These are phyloP conservation scores for Linderina pennispora DNA, from an alignment of 192 early-diverging fungal species.

Conservation along the genomic window DNA sequence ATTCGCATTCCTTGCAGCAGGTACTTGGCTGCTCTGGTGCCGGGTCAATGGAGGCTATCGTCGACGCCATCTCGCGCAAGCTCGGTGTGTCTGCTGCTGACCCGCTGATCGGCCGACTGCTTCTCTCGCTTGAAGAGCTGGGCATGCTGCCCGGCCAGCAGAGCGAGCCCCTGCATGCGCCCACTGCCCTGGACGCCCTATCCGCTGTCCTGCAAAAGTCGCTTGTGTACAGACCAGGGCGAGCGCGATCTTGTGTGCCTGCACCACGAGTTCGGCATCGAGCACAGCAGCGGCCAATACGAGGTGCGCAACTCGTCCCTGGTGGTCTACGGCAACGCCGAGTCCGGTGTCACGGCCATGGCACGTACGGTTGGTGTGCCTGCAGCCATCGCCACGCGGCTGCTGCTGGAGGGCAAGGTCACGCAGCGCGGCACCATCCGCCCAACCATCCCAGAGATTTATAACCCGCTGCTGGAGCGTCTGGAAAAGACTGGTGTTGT, in stretches of 20 bases:
- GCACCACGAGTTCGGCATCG: constrained; percentile 91
- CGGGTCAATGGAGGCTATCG: not conserved
- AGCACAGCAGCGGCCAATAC: constrained; percentile 54
- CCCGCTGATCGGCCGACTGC: constrained; percentile 46
- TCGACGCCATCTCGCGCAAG: constrained; percentile 25
- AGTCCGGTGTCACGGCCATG: constrained; percentile 67
- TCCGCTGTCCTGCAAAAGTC: constrained; percentile 72
- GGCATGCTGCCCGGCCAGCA: constrained; percentile 9
- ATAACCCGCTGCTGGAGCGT: constrained; percentile 62
- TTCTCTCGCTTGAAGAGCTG: constrained; percentile 55
- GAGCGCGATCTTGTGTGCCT: constrained; percentile 93
- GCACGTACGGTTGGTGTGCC: constrained; percentile 78
- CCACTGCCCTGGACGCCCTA: constrained; percentile 74
- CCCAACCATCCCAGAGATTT: constrained; percentile 64
- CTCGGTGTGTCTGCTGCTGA: constrained; percentile 34
- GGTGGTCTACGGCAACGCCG: constrained; percentile 54
- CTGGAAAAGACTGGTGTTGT: constrained; percentile 57
- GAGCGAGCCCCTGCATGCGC: constrained; percentile 9
- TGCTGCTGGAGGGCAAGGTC: constrained; percentile 52
- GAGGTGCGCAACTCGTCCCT: constrained; percentile 63
- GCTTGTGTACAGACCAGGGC: constrained; percentile 62
- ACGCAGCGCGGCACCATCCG: constrained; percentile 56
- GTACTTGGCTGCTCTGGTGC: constrained; percentile 1
- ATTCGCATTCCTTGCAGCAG: constrained; percentile 8
- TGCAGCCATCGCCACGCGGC: constrained; percentile 67